phyloP scores from a whole-genome alignment of 2,329 filamentous ascomycete species.

The Byssoonygena ceratinophila region DNA sequence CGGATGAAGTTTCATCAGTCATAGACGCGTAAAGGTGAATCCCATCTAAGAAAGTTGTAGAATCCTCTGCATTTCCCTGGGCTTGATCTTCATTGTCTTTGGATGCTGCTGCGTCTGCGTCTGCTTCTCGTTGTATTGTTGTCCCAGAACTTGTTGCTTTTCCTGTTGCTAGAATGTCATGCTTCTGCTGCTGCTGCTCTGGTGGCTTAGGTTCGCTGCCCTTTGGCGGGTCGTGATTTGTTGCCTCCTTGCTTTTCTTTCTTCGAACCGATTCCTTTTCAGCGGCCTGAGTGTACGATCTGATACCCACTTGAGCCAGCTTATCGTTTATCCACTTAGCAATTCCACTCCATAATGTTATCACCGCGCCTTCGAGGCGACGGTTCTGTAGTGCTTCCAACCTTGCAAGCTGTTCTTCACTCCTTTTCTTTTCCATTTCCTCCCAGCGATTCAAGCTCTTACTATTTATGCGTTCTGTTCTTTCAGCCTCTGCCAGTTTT shows the following conservation, averaged over 20 bases:
- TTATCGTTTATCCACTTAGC: constrained; percentile 70
- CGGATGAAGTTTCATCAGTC: constrained; percentile 14
- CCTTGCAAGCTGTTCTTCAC: constrained; percentile 70
- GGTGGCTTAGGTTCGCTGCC: neutral
- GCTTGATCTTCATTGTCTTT: constrained; percentile 5
- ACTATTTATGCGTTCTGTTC: constrained; percentile 74
- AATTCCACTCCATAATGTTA: constrained; percentile 89
- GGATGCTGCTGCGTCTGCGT: neutral
- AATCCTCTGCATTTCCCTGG: neutral
- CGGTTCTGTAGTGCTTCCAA: constrained; percentile 80
- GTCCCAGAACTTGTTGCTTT: neutral
- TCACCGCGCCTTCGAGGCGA: constrained; percentile 75
- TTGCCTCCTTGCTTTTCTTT: constrained; percentile 11
- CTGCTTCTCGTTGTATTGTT: constrained; percentile 1
- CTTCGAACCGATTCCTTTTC: constrained; percentile 26
- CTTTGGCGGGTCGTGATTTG: constrained; percentile 16
- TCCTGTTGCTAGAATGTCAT: constrained; percentile 23
- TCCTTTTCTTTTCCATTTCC: constrained; percentile 76
- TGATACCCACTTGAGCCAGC: constrained; percentile 58
- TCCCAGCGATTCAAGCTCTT: constrained; percentile 92
- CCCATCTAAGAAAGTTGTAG: constrained; percentile 19
- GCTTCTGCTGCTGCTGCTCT: constrained; percentile 21
- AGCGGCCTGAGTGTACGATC: constrained; percentile 36
- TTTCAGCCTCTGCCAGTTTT: constrained; percentile 67
- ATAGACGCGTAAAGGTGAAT: constrained; percentile 22